Conservation (phyloP, 306 rosid species). For the Alnus rubra region DNA sequence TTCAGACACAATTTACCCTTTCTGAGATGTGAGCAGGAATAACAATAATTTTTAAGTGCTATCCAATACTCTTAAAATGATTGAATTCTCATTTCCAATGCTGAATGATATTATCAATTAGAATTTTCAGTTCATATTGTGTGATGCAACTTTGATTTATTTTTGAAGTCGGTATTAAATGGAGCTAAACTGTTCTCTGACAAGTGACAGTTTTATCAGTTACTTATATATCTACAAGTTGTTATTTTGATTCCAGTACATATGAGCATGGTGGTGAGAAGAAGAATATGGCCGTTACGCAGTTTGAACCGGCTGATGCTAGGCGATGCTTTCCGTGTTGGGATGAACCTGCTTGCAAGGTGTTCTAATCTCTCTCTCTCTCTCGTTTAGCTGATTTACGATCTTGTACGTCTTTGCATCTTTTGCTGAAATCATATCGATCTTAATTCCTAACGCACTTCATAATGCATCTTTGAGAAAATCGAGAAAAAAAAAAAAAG, state of each 20-base stretch:
- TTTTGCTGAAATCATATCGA: background rate
- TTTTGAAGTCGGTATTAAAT: background rate
- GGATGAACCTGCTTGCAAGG: conserved; percentile 99
- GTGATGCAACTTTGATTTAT: background rate
- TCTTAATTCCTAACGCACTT: background rate
- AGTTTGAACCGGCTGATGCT: conserved; percentile 98
- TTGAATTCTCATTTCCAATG: background rate
- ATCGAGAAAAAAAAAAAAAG: background rate
- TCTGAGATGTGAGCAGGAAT: no score
- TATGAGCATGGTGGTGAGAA: conserved; percentile 79
- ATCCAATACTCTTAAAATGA: background rate
- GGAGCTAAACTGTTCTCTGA: background rate
- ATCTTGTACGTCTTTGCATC: background rate
- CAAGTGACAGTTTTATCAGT: background rate
- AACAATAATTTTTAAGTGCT: no score
- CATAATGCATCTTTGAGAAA: background rate
- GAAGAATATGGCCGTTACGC: conserved; percentile 96
- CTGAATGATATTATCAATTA: background rate
- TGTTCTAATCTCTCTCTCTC: conserved; percentile 25
- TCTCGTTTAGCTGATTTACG: background rate
- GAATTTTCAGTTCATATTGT: no score
- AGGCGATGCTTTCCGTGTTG: conserved; percentile 98
- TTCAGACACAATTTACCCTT: no score
- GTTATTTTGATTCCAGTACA: conserved; percentile 40
- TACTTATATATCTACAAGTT: background rate